Evolutionary conservation across 495 filamentous ascomycete species (phyloP), one percentile per base, ranked within the genome.

Genomic region (Talaromyces nanjingensis): DNA sequence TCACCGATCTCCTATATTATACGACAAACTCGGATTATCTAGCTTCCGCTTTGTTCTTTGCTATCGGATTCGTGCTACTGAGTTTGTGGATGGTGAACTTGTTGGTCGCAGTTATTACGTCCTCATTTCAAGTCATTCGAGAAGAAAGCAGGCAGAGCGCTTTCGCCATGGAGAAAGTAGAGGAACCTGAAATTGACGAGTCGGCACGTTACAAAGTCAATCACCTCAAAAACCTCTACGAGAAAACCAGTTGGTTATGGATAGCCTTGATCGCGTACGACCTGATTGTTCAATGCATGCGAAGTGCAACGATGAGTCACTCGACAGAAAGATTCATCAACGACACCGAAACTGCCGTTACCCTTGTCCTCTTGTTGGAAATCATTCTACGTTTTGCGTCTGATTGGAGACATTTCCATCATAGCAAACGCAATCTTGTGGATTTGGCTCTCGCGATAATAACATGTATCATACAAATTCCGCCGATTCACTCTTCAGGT

Each of bases 71-170:
- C 70, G 86, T 99, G 53, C 91, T 99, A 69, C 84, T 99, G 83
- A 94, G 89, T 77, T 81, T 99, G 37, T 99, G 94, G 94, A 83
- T 99, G 70, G 91, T 93, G 63, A 97, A 97, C 74, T 84, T 99
- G 77, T 80, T 99, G 27, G 94, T 99, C 71, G 94, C 94, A 11
- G 96, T 99, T 63, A 99, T 99, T 69, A 99, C 94, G 0, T 94
- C 93, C 24, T 96, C 94, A 7, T 98, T 99, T 71, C 96, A 99
- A 73, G 91, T 99, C 66, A 99, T 98, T 67, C 85, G 94, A 65
- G 94, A 99, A 75, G 94, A 99, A 73, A 96, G 92, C 76, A 91
- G 90, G 73, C 86, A 87, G 53, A 97, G 92, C 75, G 93, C 94
- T 8, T 99, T 99, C 73, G 90, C 93, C 20, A 85, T 84, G 18